Percentiles rank a stretch among this genome's conserved stretches.
Conservation (phyloP, 106 monocot species). For the Acorus gramineus region DNA sequence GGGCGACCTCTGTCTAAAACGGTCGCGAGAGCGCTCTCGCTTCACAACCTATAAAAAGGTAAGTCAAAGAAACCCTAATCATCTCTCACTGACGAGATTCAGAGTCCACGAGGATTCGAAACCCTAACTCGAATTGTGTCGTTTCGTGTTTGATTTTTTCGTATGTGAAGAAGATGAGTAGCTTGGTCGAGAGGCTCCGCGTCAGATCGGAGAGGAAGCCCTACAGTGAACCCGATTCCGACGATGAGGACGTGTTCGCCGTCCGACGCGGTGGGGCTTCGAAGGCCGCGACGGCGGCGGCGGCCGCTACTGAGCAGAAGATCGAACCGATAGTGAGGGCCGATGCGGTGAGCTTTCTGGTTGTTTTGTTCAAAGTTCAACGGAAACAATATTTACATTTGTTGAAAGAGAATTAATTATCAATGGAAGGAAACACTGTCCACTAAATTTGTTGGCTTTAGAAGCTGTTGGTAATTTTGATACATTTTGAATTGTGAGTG, state of each 20-base stretch:
- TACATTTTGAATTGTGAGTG: too few species aligned
- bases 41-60: too few species aligned
- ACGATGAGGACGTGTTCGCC: conserved; percentile 44
- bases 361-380: neutral
- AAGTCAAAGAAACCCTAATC: too few species aligned
- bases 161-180: conserved; percentile 40
- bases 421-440: too few species aligned
- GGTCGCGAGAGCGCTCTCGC: too few species aligned
- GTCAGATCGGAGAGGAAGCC: conserved; percentile 72
- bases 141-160: neutral
- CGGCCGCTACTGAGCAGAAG: conserved; percentile 11
- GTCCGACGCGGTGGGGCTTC: neutral
- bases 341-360: conserved; percentile 51
- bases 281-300: conserved; percentile 8
- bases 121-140: conserved; percentile 2
- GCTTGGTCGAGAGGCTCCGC: conserved; percentile 96
- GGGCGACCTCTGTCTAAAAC: too few species aligned
- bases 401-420: too few species aligned
- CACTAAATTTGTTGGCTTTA: too few species aligned
- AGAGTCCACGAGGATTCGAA: too few species aligned
- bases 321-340: conserved; percentile 40
- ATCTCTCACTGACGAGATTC: too few species aligned
- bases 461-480: too few species aligned
- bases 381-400: too few species aligned
- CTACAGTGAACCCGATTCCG: conserved; percentile 62